Evolutionary conservation across 2,329 filamentous ascomycete genomes (phyloP).

Genomic region (Curvularia verruculosa): DNA sequence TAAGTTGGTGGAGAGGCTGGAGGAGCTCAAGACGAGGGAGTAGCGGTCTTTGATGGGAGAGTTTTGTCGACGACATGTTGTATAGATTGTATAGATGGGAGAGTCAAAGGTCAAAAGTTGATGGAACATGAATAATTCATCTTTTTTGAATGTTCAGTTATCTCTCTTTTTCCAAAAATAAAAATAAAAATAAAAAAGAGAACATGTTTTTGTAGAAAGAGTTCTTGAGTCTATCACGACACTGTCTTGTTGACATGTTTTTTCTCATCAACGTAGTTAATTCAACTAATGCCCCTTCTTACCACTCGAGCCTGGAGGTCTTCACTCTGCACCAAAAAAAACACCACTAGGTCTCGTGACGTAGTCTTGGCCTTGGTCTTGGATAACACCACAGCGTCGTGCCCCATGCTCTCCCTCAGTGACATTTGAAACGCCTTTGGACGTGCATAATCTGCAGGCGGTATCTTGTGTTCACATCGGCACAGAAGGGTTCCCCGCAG

Average conservation of each 20-base stretch:
- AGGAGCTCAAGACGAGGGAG: constrained; percentile 49
- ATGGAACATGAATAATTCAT: not conserved
- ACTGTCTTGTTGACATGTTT: not conserved
- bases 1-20: constrained; percentile 59
- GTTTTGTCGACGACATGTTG: not conserved
- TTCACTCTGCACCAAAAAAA: not conserved
- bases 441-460: constrained; percentile 36
- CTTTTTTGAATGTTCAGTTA: not conserved
- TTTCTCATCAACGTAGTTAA: not conserved
- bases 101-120: not conserved
- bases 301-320: not conserved
- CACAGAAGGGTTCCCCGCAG: constrained; percentile 33
- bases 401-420: constrained; percentile 13
- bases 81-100: not conserved
- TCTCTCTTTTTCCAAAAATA: not conserved
- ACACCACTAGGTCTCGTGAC: not conserved
- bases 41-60: not conserved
- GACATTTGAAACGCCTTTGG: constrained; percentile 37
- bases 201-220: too few relatives aligned
- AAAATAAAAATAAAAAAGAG: too few relatives aligned
- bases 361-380: not conserved
- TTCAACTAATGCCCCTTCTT: not conserved
- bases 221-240: not conserved
- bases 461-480: constrained; percentile 30
- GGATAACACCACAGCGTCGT: not conserved